Conservation (phyloP, 2,329 filamentous ascomycete genomes). For the Aspergillus fumigatiaffinis region DNA sequence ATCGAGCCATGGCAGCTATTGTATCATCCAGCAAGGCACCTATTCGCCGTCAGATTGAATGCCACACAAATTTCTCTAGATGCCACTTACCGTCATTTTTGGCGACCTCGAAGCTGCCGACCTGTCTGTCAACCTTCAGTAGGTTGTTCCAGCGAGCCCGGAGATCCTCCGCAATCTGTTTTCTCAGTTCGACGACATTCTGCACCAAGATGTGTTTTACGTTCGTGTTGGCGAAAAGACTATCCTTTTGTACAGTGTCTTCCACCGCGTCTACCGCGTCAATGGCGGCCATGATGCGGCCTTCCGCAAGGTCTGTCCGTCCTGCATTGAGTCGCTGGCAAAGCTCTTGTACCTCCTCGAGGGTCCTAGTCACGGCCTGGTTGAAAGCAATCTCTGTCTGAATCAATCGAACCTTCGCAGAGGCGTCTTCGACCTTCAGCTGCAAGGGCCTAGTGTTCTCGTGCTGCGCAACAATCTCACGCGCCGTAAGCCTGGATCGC, state of each 20-base stretch:
- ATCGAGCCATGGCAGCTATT: constrained; percentile 27
- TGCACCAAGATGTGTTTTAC: constrained; percentile 56
- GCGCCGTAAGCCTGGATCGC: constrained; percentile 71
- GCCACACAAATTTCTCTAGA: not conserved
- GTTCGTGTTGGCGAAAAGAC: constrained; percentile 32
- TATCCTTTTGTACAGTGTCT: constrained; percentile 22
- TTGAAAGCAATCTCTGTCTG: constrained; percentile 60
- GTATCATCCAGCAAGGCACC: constrained; percentile 25
- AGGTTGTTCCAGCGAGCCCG: constrained; percentile 68
- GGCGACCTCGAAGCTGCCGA: constrained; percentile 55
- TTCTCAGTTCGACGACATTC: constrained; percentile 63
- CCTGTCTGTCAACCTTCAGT: constrained; percentile 58
- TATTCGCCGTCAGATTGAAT: constrained; percentile 8
- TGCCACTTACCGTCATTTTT: constrained; percentile 50
- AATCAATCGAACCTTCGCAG: constrained; percentile 52
- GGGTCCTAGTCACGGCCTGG: constrained; percentile 46
- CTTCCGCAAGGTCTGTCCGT: constrained; percentile 43
- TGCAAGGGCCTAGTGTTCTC: constrained; percentile 64
- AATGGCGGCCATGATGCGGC: constrained; percentile 46
- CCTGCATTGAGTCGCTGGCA: constrained; percentile 46
- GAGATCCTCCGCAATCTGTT: constrained; percentile 62
- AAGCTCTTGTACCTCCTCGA: constrained; percentile 51
- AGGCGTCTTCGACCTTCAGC: constrained; percentile 59
- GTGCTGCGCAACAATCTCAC: constrained; percentile 74
- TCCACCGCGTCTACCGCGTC: constrained; percentile 46